A percentile compares a stretch with the other conserved stretches of the same genome.
phyloP scores from a whole-genome alignment of 176 grass and related monocot species.

The Carex littledalei region DNA sequence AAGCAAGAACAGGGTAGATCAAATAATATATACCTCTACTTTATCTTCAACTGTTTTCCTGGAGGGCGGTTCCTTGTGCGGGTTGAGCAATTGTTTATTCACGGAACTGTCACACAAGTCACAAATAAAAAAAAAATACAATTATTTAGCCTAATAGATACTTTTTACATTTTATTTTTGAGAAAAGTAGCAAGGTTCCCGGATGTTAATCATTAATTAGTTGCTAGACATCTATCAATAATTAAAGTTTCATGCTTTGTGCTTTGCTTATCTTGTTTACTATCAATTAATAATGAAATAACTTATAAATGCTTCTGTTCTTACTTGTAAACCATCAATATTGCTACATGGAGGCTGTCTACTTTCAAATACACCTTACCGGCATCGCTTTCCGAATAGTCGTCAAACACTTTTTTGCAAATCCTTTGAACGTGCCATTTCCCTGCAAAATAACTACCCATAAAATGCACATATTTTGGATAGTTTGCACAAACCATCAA shows the following conservation, averaged over 20 bases:
- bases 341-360: slow-evolving; percentile 44
- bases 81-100: slow-evolving; percentile 53
- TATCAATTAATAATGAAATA: background rate
- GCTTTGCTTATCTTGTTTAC: background rate
- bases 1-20: background rate
- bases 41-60: background rate
- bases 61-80: slow-evolving; percentile 72
- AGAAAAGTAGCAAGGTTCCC: background rate
- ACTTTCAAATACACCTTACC: slow-evolving; percentile 19
- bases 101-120: slow-evolving; percentile 31
- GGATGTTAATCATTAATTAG: background rate
- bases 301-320: background rate
- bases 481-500: background rate
- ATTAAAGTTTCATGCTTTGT: background rate
- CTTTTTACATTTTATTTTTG: background rate
- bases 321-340: slow-evolving; percentile 73
- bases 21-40: slow-evolving; percentile 20
- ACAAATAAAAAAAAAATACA: background rate
- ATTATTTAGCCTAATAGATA: background rate
- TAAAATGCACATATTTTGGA: background rate
- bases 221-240: background rate
- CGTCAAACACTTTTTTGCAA: slow-evolving; percentile 42
- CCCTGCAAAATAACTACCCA: slow-evolving; percentile 26
- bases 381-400: slow-evolving; percentile 17
- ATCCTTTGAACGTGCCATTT: slow-evolving; percentile 44